Conservation (phyloP, 2,329 filamentous ascomycete genomes). For the Chaetomiaceae sp. region DNA sequence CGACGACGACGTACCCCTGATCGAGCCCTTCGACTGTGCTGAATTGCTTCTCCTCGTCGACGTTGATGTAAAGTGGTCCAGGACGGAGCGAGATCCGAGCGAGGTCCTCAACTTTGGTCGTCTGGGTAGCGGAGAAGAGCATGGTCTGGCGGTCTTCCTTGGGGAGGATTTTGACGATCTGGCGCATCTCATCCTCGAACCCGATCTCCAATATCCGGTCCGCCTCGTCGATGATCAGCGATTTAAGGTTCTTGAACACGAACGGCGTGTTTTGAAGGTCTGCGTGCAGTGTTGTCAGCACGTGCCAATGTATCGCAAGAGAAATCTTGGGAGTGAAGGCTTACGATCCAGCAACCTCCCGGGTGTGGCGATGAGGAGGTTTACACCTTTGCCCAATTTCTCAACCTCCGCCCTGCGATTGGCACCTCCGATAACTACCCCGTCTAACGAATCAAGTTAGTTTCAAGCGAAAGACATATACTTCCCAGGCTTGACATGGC, state of each 20-base stretch:
- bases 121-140: conserved; percentile 98
- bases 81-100: conserved; percentile 88
- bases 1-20: conserved; percentile 92
- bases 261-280: conserved; percentile 89
- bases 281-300: conserved; percentile 7
- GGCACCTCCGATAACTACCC: conserved; percentile 93
- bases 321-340: neutral
- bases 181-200: conserved; percentile 97
- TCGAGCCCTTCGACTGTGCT: conserved; percentile 91
- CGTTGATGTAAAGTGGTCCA: conserved; percentile 94
- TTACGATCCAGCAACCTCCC: conserved; percentile 76
- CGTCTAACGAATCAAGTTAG: conserved; percentile 40
- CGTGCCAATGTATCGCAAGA: neutral
- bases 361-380: conserved; percentile 89
- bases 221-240: conserved; percentile 91
- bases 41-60: conserved; percentile 83
- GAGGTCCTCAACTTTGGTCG: conserved; percentile 96
- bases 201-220: conserved; percentile 95
- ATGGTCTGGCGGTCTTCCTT: conserved; percentile 86
- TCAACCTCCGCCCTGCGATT: conserved; percentile 88
- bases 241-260: conserved; percentile 86
- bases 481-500: too few species aligned
- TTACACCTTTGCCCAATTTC: conserved; percentile 91
- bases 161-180: conserved; percentile 91
- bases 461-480: too few species aligned